These are phyloP conservation scores for Sclerotinia spermophila DNA, from an alignment of 2,329 filamentous ascomycete species.

Conservation along the genomic window DNA sequence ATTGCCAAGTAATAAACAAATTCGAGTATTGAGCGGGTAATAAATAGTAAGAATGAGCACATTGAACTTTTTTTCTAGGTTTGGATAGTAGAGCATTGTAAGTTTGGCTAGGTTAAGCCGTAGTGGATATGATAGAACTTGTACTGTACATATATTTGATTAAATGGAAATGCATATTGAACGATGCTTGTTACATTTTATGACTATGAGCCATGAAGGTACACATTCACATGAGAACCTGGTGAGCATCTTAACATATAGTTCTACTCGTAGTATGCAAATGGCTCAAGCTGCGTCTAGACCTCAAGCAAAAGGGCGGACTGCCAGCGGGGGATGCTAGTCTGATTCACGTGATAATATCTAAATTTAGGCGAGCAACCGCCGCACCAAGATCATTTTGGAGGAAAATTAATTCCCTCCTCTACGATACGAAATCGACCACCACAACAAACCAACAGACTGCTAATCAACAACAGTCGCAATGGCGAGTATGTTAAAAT, in stretches of 20 bases:
- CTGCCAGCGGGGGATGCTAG: not conserved
- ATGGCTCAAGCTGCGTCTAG: not conserved
- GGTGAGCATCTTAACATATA: too few relatives aligned
- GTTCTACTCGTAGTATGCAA: too few relatives aligned
- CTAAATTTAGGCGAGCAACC: slow-evolving; percentile 6
- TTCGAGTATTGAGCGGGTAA: not conserved
- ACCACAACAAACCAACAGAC: slow-evolving; percentile 16
- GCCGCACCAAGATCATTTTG: not conserved
- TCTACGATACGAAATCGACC: not conserved
- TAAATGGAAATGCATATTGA: slow-evolving; percentile 1
- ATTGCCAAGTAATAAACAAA: slow-evolving; percentile 29
- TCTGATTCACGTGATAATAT: not conserved
- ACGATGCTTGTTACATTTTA: not conserved
- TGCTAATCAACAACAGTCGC: slow-evolving; percentile 19
- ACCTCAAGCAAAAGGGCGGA: not conserved
- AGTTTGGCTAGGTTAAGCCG: not conserved
- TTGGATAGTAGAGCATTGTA: not conserved
- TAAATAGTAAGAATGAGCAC: slow-evolving; percentile 17
- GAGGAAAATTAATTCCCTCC: slow-evolving; percentile 4
- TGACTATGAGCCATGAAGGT: not conserved
- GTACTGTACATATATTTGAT: slow-evolving; percentile 16
- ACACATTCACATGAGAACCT: not conserved
- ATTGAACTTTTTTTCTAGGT: not conserved
- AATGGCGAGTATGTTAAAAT: slow-evolving; percentile 20
- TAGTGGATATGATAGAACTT: slow-evolving; percentile 11